Evolutionary conservation across 129 eudicot species (phyloP).

Genomic region (Glebionis coronaria): DNA sequence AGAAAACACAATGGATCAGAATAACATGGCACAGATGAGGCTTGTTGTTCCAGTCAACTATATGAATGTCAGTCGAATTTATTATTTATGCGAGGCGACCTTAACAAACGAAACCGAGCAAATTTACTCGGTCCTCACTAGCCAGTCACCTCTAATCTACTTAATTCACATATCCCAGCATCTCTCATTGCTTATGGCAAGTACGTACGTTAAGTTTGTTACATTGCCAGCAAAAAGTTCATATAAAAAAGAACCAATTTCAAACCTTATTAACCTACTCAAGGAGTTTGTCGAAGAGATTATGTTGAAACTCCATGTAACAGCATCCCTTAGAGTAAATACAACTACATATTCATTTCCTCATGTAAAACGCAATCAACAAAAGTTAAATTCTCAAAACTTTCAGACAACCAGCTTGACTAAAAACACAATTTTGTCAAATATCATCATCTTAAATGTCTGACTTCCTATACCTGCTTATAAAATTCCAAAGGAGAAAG

Average conservation of each 20-base stretch:
- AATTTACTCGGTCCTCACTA: too few species aligned
- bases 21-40: too few species aligned
- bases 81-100: too few species aligned
- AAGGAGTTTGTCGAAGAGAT: neutral
- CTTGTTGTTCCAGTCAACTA: too few species aligned
- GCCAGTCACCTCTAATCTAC: too few species aligned
- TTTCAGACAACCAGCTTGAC: constrained; percentile 15
- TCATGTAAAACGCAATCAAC: constrained; percentile 10
- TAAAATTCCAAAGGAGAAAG: constrained; percentile 15
- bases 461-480: constrained; percentile 17
- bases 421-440: constrained; percentile 14
- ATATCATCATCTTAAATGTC: constrained; percentile 12
- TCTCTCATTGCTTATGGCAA: too few species aligned
- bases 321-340: constrained; percentile 5
- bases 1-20: too few species aligned
- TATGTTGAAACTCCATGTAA: neutral
- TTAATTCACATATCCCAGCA: too few species aligned
- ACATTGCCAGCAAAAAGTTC: neutral
- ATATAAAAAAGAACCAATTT: neutral
- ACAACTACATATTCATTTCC: constrained; percentile 19
- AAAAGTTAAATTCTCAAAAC: constrained; percentile 18
- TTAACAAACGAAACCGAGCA: too few species aligned
- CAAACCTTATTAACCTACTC: neutral
- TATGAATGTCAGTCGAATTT: too few species aligned
- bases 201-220: neutral